These are phyloP conservation scores for Trifolium dubium DNA, from an alignment of 306 rosid genomes.

Conservation along the genomic window DNA sequence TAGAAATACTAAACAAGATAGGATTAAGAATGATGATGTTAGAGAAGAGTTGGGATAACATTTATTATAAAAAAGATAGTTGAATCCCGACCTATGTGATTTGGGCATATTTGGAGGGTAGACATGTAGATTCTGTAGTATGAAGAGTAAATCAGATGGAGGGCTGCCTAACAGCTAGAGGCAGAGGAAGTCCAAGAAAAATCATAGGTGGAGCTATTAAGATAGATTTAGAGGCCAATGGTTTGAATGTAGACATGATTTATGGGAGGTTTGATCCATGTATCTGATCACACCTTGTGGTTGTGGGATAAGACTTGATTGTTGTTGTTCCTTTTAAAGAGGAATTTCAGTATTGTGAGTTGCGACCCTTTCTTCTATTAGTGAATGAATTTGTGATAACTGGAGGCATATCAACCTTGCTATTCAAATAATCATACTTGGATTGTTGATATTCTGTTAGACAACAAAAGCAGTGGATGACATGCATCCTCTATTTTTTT, in stretches of 20 bases:
- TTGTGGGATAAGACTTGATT: not conserved
- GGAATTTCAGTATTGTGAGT: slow-evolving; percentile 3
- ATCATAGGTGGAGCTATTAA: not conserved
- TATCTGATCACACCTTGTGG: not conserved
- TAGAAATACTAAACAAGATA: not conserved
- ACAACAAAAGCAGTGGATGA: slow-evolving; percentile 17
- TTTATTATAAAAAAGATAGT: not conserved
- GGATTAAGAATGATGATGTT: not conserved
- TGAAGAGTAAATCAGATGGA: not conserved
- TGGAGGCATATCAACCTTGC: slow-evolving; percentile 10
- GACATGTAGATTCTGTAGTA: not conserved
- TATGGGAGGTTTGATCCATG: not conserved
- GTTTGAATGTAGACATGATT: not conserved
- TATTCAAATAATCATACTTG: slow-evolving; percentile 26
- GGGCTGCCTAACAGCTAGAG: not conserved
- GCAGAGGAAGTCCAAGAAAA: not conserved
- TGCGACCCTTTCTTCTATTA: slow-evolving; percentile 12
- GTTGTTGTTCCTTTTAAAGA: not conserved
- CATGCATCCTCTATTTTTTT: slow-evolving; percentile 19
- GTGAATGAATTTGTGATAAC: slow-evolving; percentile 15
- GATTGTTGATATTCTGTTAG: slow-evolving; percentile 31
- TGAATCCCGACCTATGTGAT: not conserved
- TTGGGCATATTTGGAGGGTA: not conserved
- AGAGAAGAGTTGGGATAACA: not conserved
- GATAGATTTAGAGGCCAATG: not conserved